phyloP scores from a whole-genome alignment of 208 protist genomes.

The Angomonas deanei region DNA sequence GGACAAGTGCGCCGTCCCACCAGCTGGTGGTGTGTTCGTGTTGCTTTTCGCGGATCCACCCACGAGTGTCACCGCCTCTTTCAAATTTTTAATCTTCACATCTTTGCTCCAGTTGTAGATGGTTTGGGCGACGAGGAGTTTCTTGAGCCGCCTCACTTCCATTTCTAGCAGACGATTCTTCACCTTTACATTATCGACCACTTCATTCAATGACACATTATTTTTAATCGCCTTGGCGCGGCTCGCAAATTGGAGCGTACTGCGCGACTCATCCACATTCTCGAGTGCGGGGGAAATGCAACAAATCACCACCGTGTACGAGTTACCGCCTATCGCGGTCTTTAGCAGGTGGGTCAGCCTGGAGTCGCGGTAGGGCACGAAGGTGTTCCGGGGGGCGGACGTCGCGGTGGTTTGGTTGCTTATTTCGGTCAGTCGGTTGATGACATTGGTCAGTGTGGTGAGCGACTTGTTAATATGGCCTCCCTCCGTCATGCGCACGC shows the following conservation, averaged over 20 bases:
- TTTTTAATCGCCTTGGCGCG: slow-evolving; percentile 68
- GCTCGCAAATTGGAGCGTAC: slow-evolving; percentile 75
- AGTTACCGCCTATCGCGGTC: slow-evolving; percentile 93
- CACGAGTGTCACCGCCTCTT: slow-evolving; percentile 7
- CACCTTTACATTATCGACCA: slow-evolving; percentile 36
- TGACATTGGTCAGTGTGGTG: slow-evolving; percentile 72
- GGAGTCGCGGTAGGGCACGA: slow-evolving; percentile 91
- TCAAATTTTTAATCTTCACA: slow-evolving; percentile 32
- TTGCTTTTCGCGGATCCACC: not conserved
- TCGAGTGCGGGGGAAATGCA: slow-evolving; percentile 64
- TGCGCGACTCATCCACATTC: slow-evolving; percentile 65
- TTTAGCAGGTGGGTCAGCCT: slow-evolving; percentile 92
- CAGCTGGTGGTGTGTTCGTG: not conserved
- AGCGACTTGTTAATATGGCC: slow-evolving; percentile 88
- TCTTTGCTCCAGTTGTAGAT: slow-evolving; percentile 73
- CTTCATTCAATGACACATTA: slow-evolving; percentile 53
- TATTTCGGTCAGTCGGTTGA: slow-evolving; percentile 46
- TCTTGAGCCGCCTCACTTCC: slow-evolving; percentile 27
- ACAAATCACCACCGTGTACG: slow-evolving; percentile 84
- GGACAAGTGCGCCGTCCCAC: not conserved
- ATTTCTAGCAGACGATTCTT: slow-evolving; percentile 38
- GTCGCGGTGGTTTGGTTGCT: slow-evolving; percentile 1
- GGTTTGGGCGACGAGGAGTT: slow-evolving; percentile 48
- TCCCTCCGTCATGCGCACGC: slow-evolving; percentile 92
- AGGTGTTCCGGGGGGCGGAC: slow-evolving; percentile 13